phyloP scores from a whole-genome alignment of 2,329 filamentous ascomycete genomes.

The Neurospora crassa region DNA sequence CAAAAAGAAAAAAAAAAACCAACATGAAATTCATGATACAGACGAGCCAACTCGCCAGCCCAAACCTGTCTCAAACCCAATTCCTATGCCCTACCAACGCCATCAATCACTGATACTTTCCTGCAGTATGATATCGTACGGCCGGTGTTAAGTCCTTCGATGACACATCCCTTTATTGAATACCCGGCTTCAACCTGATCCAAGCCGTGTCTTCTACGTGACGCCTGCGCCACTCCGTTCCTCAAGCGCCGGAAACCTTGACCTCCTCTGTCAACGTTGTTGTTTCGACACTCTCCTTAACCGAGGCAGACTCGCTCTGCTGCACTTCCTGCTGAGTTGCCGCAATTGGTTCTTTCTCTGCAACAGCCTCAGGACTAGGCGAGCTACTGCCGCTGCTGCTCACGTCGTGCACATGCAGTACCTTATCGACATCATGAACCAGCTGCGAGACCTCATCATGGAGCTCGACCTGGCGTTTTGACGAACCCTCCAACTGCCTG shows the following conservation, averaged over 20 bases:
- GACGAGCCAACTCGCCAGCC: not conserved
- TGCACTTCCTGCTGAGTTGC: not conserved
- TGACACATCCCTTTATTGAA: not conserved
- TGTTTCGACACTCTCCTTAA: constrained; percentile 1
- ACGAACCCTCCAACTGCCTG: constrained; percentile 31
- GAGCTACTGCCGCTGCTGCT: not conserved
- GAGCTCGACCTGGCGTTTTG: constrained; percentile 24
- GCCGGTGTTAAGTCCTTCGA: not conserved
- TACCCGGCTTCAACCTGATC: not conserved
- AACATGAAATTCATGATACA: not conserved
- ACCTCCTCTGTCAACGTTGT: constrained; percentile 3
- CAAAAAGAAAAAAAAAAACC: not conserved
- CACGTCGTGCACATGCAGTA: constrained; percentile 15
- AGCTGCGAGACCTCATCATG: constrained; percentile 34
- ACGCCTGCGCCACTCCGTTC: not conserved
- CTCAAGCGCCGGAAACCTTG: not conserved
- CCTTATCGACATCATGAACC: constrained; percentile 22
- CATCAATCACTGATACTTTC: not conserved
- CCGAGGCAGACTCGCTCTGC: not conserved
- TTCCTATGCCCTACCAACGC: not conserved
- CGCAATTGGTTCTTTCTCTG: not conserved
- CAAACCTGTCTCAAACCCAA: not conserved
- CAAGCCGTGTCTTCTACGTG: not conserved
- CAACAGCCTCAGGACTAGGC: constrained; percentile 1
- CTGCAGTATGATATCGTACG: not conserved